Evolutionary conservation across 2,329 filamentous ascomycete species (phyloP), one percentile per base, ranked within the genome.

Genomic region (Cercospora zeina): DNA sequence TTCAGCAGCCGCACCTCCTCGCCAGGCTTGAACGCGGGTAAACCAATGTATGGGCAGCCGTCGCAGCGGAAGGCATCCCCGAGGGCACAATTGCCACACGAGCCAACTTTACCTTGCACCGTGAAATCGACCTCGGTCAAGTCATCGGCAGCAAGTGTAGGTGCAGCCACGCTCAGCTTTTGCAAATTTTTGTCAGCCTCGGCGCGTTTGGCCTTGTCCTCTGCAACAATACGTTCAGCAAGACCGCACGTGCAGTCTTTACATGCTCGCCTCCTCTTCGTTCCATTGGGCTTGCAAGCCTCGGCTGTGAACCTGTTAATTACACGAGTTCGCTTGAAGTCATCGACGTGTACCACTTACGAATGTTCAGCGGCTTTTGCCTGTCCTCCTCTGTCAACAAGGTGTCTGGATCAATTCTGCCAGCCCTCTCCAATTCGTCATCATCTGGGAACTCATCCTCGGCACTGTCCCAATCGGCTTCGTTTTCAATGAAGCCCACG

Each of bases 191-290:
- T 79, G 71, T 91, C 88, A 33, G 89, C 89, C 21, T 82, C 79
- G 7, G 80, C 78, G 61, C 91, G 84, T 71, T 86, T 87, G 7
- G 82, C 83, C 47, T 81, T 82, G 76, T 97, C 95, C 80, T 97
- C 91, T n/a, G 88, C 88, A 70, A 91, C 89, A 55, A 97, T 78
- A 64, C 89, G 87, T 75, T 95, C 86, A 24, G 93, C 91, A 27
- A 99, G 86, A 55, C 95, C 95, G 74, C 95, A 99, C 8, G 90
- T 93, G 81, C 95, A 99, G 80, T 99, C 95, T 79, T 99, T 97
- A 83, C 95, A 99, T 62, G 95, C 92, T 65, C 93, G 88, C 59
- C 93, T 89, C 69, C 93, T 88, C 81, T 96, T 96, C 62, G 90
- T 91, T 19, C 56, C 56, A 49, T 95, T 91, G 53, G 93, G 93